Base-by-base conservation (phyloP, 1,284 basidiomycete species). In the Papiliotrema terrestris region DNA sequence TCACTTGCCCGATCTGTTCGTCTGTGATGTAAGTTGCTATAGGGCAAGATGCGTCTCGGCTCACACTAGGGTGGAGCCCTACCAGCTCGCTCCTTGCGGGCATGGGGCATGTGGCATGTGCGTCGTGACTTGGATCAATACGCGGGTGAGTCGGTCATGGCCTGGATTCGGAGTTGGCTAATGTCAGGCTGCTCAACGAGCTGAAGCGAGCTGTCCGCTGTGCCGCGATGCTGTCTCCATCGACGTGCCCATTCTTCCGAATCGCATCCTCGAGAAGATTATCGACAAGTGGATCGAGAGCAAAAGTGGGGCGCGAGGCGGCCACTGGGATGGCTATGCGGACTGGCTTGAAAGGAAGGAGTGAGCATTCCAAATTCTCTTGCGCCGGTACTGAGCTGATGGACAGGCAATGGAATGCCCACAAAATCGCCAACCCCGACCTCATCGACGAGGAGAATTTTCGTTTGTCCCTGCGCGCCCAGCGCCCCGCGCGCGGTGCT, bases 281-380 rank as follows among this genome's bases (percentile, higher is more conserved):
- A 57, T 57, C 36, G 45, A 20, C 26, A 54, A 50, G 37, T 57
- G 56, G 56, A 43, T 57, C 4, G 52, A 46, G 19, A 36, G 22
- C 17, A 57, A 54, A 47, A 37, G 38, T 42, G 48, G 29, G 29
- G 25, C 17, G 13, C 13, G 15, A n/a, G 20, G 45, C 8, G 55
- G 39, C 23, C 32, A 44, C 38, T 57, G 56, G 56, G 51, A 57
- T 1, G 56, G 45, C 11, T 36, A 45, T 22, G 38, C 17, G 3
- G 56, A 57, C 8, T 54, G 23, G 23, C 32, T 50, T n/a, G 49
- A 57, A 20, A 17, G 55, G 49, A 36, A 45, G 44, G 55, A 57
- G 55, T 50, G 26, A 57, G 55, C 49, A 19, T 22, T 8, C 23
- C 32, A 5, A n/a, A 37, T 32, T 5, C 29, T 17, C 26, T 20